These are phyloP conservation scores for Sphaerosporella brunnea DNA, from an alignment of 495 filamentous ascomycete genomes.

Conservation along the genomic window DNA sequence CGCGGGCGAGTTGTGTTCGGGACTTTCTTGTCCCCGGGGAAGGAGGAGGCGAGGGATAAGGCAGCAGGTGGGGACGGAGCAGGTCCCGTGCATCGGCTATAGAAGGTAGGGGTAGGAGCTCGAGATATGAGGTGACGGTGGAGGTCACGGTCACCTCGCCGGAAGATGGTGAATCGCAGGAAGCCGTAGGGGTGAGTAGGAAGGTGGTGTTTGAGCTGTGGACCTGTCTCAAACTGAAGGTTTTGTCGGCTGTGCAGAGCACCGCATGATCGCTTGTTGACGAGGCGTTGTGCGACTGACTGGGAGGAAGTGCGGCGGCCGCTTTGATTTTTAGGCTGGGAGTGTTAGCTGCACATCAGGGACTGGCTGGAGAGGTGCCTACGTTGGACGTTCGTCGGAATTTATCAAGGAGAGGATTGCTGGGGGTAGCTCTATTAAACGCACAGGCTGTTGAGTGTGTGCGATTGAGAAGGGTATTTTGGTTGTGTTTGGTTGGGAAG, in stretches of 20 bases:
- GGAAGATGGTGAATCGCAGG: conserved; percentile 2
- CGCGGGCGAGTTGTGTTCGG: conserved; percentile 23
- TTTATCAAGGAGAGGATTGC: conserved; percentile 41
- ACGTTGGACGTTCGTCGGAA: conserved; percentile 33
- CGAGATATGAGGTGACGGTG: conserved; percentile 12
- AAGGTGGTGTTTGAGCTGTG: conserved; percentile 55
- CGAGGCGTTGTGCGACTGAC: conserved; percentile 13
- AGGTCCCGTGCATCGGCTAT: not conserved
- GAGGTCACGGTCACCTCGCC: conserved; percentile 14
- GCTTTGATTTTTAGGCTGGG: conserved; percentile 48
- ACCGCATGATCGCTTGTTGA: conserved; percentile 35
- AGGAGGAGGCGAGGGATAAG: conserved; percentile 5
- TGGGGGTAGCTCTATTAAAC: conserved; percentile 46
- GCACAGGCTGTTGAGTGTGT: conserved; percentile 38
- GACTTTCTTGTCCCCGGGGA: not conserved
- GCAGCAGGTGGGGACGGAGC: conserved; percentile 8
- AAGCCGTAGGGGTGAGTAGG: conserved; percentile 36
- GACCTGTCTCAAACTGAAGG: conserved; percentile 52
- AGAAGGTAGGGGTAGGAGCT: conserved; percentile 14
- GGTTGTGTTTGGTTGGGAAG: conserved; percentile 34
- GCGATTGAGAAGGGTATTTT: conserved; percentile 41
- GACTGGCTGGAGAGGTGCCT: conserved; percentile 14
- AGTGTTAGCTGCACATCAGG: too few relatives aligned
- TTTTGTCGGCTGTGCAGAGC: conserved; percentile 43
- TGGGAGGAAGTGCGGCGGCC: conserved; percentile 21